Evolutionary conservation across 1,284 basidiomycete genomes (phyloP).

Genomic region (Malassezia sympodialis): DNA sequence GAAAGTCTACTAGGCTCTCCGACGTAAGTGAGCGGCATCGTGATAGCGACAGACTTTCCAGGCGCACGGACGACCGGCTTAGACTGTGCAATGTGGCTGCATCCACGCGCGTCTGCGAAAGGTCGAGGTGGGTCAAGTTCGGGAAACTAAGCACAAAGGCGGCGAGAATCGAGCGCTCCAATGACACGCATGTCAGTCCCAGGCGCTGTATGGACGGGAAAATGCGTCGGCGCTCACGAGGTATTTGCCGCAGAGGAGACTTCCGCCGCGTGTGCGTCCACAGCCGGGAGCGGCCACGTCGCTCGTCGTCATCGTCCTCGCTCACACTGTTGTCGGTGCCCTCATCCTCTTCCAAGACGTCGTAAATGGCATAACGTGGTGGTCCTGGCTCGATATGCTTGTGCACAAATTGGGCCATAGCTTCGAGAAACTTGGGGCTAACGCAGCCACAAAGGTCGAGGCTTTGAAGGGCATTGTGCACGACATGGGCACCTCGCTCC

Average conservation of each 20-base stretch:
- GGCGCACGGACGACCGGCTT: slow-evolving; percentile 57
- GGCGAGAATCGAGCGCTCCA: slow-evolving; percentile 65
- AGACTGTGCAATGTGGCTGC: slow-evolving; percentile 65
- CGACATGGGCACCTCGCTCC: slow-evolving; percentile 24
- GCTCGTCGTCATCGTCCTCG: slow-evolving; percentile 16
- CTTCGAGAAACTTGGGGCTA: slow-evolving; percentile 72
- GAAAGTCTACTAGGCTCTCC: slow-evolving; percentile 28
- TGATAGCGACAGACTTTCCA: slow-evolving; percentile 74
- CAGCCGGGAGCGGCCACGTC: background rate
- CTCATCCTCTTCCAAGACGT: slow-evolving; percentile 25
- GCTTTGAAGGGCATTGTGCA: slow-evolving; percentile 58
- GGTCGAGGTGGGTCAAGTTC: slow-evolving; percentile 65
- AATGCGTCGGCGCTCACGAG: slow-evolving; percentile 14
- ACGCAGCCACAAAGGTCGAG: slow-evolving; percentile 90
- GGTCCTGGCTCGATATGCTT: slow-evolving; percentile 55
- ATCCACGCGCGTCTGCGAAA: slow-evolving; percentile 60
- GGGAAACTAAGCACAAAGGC: slow-evolving; percentile 76
- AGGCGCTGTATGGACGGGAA: slow-evolving; percentile 74
- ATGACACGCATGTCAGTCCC: slow-evolving; percentile 69
- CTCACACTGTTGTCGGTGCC: background rate
- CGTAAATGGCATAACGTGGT: slow-evolving; percentile 18
- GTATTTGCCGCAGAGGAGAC: background rate
- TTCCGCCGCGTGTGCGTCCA: background rate
- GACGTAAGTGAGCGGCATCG: slow-evolving; percentile 58
- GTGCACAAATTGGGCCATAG: slow-evolving; percentile 70